Conservation (phyloP, 208 protist species). For the Strigomonas galati region DNA sequence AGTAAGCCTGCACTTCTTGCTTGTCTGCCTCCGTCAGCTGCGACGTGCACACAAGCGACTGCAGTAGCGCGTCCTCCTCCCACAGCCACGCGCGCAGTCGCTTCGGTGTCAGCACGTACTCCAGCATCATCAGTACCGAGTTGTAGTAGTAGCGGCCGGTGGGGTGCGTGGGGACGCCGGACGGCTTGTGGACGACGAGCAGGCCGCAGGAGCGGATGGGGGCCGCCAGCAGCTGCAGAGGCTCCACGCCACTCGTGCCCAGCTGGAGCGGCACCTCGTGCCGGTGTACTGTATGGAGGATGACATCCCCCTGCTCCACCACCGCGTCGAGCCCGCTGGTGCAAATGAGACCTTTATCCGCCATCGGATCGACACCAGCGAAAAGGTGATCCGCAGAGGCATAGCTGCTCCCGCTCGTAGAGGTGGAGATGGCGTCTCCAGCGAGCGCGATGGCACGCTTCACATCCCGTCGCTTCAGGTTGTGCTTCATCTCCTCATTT, state of each 20-base stretch:
- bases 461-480: constrained; percentile 37
- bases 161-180: constrained; percentile 83
- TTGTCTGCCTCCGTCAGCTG: constrained; percentile 39
- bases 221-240: constrained; percentile 46
- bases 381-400: background rate
- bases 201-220: constrained; percentile 60
- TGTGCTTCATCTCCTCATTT: constrained; percentile 10
- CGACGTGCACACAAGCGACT: constrained; percentile 61
- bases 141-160: constrained; percentile 93
- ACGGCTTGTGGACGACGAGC: constrained; percentile 65
- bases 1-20: constrained; percentile 62
- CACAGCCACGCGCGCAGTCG: constrained; percentile 66
- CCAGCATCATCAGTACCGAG: constrained; percentile 82
- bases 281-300: constrained; percentile 90
- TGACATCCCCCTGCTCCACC: constrained; percentile 73
- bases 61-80: constrained; percentile 52
- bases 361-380: background rate
- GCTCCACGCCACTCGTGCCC: constrained; percentile 51
- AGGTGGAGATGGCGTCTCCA: background rate
- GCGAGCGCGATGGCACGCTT: constrained; percentile 24
- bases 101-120: constrained; percentile 79
- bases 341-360: background rate
- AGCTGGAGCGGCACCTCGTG: constrained; percentile 91
- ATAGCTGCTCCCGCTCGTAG: background rate
- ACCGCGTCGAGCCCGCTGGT: constrained; percentile 16